These are phyloP conservation scores for Auriscalpium vulgare DNA, from an alignment of 768 basidiomycete species.

Conservation along the genomic window DNA sequence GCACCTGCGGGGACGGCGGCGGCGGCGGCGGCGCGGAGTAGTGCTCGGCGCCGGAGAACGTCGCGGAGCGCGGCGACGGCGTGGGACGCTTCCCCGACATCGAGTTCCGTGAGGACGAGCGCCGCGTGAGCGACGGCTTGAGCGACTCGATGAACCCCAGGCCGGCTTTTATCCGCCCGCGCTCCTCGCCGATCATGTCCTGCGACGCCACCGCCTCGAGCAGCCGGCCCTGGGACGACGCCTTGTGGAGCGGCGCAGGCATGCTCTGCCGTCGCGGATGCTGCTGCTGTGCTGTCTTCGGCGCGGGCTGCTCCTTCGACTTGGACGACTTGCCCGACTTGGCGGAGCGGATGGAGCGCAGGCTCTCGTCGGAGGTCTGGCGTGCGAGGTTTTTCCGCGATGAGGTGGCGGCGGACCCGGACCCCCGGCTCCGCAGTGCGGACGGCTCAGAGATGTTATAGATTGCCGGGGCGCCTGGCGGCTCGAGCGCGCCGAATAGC, in stretches of 20 bases:
- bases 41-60: slow-evolving; percentile 5
- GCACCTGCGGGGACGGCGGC: slow-evolving; percentile 11
- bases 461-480: slow-evolving; percentile 4
- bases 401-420: slow-evolving; percentile 8
- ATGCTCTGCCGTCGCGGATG: slow-evolving; percentile 44
- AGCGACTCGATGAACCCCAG: neutral
- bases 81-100: slow-evolving; percentile 2
- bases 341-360: slow-evolving; percentile 29
- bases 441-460: slow-evolving; percentile 1
- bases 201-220: slow-evolving; percentile 12
- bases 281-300: slow-evolving; percentile 4
- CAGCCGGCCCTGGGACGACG: slow-evolving; percentile 21
- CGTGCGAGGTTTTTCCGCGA: slow-evolving; percentile 17
- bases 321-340: slow-evolving; percentile 27
- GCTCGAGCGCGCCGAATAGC: slow-evolving; percentile 16
- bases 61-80: neutral
- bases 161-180: slow-evolving; percentile 1
- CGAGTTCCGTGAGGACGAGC: slow-evolving; percentile 8
- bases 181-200: neutral
- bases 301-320: slow-evolving; percentile 2
- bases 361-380: slow-evolving; percentile 32
- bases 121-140: slow-evolving; percentile 4
- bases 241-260: slow-evolving; percentile 28
- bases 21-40: slow-evolving; percentile 15
- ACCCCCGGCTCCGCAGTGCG: slow-evolving; percentile 7